Percentiles rank a stretch among this genome's conserved stretches.
These are phyloP conservation scores for Beauveria asiatica DNA, from an alignment of 2,329 filamentous ascomycete genomes.

Conservation along the genomic window DNA sequence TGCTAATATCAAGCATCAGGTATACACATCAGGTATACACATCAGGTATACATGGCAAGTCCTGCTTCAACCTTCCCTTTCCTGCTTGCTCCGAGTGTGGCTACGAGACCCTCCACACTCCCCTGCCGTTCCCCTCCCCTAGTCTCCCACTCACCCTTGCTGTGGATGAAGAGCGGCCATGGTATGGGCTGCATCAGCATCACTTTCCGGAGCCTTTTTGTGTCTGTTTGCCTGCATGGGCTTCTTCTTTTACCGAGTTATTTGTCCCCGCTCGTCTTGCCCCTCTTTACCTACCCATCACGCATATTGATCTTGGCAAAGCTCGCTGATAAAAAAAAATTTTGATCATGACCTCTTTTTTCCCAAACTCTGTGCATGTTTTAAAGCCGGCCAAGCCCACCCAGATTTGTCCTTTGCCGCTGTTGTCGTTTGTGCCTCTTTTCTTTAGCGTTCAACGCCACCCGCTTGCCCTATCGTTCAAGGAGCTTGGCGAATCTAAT, in stretches of 20 bases:
- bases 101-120: background rate
- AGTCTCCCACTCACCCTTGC: background rate
- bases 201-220: too few species aligned
- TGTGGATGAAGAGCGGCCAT: background rate
- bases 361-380: background rate
- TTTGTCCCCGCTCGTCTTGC: background rate
- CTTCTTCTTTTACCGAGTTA: background rate
- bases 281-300: background rate
- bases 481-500: background rate
- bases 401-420: background rate
- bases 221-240: background rate
- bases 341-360: background rate
- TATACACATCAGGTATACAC: too few species aligned
- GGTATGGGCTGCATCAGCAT: background rate
- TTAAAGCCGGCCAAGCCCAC: background rate
- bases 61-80: background rate
- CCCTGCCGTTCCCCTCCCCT: background rate
- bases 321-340: background rate
- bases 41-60: background rate
- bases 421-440: background rate
- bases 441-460: background rate
- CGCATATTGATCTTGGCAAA: constrained; percentile 2
- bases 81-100: constrained; percentile 4
- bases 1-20: too few species aligned
- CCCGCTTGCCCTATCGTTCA: background rate